phyloP scores from a whole-genome alignment of 2,329 filamentous ascomycete genomes.

The Xylaria sp. region DNA sequence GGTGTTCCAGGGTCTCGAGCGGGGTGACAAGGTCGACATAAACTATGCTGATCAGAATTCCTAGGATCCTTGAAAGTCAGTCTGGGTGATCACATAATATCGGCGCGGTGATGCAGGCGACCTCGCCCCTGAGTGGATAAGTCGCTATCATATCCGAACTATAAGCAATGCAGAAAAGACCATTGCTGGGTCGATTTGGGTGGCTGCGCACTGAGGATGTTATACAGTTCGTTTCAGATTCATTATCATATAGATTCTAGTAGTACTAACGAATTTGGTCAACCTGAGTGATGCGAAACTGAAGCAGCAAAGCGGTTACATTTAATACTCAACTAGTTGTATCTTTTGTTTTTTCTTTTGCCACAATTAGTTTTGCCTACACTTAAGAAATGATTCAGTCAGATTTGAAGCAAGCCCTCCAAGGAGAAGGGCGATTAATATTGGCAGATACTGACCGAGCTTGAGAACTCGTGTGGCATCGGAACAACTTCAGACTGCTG shows the following conservation, averaged over 20 bases:
- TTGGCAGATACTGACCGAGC: neutral
- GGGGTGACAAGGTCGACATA: conserved; percentile 20
- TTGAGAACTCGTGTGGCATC: too few relatives aligned
- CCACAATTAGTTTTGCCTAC: too few relatives aligned
- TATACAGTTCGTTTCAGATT: neutral
- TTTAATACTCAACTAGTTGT: too few relatives aligned
- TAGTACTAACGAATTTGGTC: too few relatives aligned
- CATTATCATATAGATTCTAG: too few relatives aligned
- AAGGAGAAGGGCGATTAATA: neutral
- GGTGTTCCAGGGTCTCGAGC: conserved; percentile 22
- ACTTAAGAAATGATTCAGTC: neutral
- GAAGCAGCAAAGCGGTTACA: too few relatives aligned
- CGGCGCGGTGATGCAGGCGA: neutral
- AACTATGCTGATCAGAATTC: neutral
- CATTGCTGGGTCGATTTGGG: neutral
- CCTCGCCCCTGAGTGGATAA: too few relatives aligned
- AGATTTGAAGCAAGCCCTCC: neutral
- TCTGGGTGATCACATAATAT: conserved; percentile 10
- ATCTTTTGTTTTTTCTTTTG: too few relatives aligned
- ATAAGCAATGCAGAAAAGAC: neutral
- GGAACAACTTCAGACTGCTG: too few relatives aligned
- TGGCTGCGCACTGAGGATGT: too few relatives aligned
- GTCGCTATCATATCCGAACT: neutral
- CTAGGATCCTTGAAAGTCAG: conserved; percentile 26
- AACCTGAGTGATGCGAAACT: too few relatives aligned